Conservation (phyloP, 2,329 filamentous ascomycete genomes). For the Hansfordia pulvinata region DNA sequence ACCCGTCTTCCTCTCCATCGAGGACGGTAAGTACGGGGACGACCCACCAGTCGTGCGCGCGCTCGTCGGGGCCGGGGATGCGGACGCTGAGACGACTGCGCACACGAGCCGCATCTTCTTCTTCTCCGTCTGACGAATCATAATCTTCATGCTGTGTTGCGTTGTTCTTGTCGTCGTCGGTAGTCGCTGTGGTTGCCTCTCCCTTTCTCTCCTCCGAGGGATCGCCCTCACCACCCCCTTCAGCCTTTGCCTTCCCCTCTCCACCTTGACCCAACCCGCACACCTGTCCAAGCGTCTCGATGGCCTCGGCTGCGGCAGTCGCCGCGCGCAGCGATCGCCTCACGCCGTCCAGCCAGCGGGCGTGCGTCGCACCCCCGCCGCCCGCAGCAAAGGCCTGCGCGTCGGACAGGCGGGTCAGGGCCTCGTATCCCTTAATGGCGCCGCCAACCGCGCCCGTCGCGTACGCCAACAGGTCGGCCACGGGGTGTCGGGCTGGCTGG, state of each 20-base stretch:
- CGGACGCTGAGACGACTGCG: no score
- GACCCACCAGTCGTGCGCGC: constrained; percentile 53
- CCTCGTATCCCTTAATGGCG: constrained; percentile 42
- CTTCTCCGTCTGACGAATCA: constrained; percentile 1
- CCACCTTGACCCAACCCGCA: constrained; percentile 9
- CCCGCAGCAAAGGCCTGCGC: constrained; percentile 40
- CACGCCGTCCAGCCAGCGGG: constrained; percentile 45
- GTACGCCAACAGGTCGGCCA: constrained; percentile 26
- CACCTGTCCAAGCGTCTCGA: constrained; percentile 40
- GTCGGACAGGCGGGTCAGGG: constrained; percentile 34
- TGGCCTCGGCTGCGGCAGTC: constrained; percentile 40
- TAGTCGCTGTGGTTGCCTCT: constrained; percentile 2
- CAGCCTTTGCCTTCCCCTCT: constrained; percentile 6
- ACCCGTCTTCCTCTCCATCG: no score
- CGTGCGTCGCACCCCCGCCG: constrained; percentile 27
- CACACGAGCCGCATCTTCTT: constrained; percentile 23
- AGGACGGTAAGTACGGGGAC: no score
- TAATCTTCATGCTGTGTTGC: no score
- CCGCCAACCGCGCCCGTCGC: constrained; percentile 30
- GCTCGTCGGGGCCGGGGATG: constrained; percentile 35
- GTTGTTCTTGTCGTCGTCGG: constrained; percentile 2
- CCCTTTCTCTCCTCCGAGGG: not conserved
- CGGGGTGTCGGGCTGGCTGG: constrained; percentile 23
- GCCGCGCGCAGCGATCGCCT: constrained; percentile 58
- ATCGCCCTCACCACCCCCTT: not conserved